Evolutionary conservation across 441 rosid genomes (phyloP), one percentile per base, ranked within the genome.

Genomic region (Adansonia madagascariensis): DNA sequence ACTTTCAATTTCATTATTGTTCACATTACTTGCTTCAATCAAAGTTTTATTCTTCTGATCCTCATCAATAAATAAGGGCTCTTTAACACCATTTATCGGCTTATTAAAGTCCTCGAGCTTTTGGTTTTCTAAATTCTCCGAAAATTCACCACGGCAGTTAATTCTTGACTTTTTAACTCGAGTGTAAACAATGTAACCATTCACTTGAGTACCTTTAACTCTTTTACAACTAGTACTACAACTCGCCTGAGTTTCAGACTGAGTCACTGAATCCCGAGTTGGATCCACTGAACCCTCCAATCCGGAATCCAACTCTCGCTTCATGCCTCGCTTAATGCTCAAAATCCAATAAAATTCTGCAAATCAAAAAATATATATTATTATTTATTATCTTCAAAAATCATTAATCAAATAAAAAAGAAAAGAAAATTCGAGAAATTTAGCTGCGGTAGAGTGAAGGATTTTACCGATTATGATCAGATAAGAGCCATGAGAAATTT

Each of bases 151-250:
- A 67, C 68, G 65, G 57, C 76, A 76, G 35, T 68, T 31, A 71
- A 70, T 65, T 69, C 80, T 79, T 75, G 76, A 77, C 84, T 82
- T 92, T 80, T 83, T 88, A 27, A 78, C 76, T 79, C 97, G 89
- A 70, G 92, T 88, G 70, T 93, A 90, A 63, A 93, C 95, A 71
- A 91, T 85, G 63, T 82, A 89, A 79, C 97, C 92, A 85, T 89
- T 92, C 41, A 89, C 90, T 78, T 85, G 83, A 73, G 85, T 81
- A 75, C 84, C 83, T 82, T 83, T 86, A 75, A 85, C 82, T 78
- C 91, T 83, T 87, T 91, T 87, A 82, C 84, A 77, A 46, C 86
- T 75, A 78, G 74, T 80, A 71, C 80, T 73, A 8, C 74, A 75
- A 63, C 82, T 79, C 75, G 77, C 84, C 81, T 79, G 76, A 82